A percentile compares a stretch with the other conserved stretches of the same genome.
Evolutionary conservation across 305 asterid genomes (phyloP).

Genomic region (Plantago rigida): DNA sequence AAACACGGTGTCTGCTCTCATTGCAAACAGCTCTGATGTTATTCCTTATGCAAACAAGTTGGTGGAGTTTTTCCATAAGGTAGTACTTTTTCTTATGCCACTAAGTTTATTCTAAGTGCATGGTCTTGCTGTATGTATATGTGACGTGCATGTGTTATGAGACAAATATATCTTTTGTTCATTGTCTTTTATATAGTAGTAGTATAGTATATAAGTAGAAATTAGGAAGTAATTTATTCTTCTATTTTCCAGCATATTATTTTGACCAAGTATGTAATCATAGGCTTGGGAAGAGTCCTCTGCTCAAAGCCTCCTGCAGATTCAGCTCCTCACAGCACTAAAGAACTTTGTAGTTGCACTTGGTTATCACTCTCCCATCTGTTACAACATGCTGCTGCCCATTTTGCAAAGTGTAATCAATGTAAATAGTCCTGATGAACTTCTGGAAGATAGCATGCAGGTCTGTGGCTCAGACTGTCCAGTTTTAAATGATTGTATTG

Average conservation of each 20-base stretch:
- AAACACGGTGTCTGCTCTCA: conserved; percentile 73
- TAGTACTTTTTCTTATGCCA: conserved; percentile 23
- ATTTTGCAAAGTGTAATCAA: conserved; percentile 58
- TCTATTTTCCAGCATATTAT: conserved; percentile 17
- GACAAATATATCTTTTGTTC: background rate
- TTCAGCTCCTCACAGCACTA: conserved; percentile 88
- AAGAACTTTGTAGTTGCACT: conserved; percentile 84
- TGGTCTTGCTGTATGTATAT: conserved; percentile 4
- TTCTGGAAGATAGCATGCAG: conserved; percentile 90
- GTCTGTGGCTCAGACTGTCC: conserved; percentile 33
- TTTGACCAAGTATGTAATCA: conserved; percentile 23
- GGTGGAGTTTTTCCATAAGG: conserved; percentile 85
- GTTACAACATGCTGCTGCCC: conserved; percentile 75
- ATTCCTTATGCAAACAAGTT: conserved; percentile 71
- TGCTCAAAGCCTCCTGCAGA: conserved; percentile 93
- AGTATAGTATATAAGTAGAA: no score
- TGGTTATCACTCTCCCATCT: conserved; percentile 72
- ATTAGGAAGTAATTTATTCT: background rate
- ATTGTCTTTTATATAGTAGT: no score
- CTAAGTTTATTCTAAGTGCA: conserved; percentile 12
- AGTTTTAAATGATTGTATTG: conserved; percentile 4
- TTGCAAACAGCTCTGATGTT: conserved; percentile 64
- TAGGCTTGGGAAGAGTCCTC: conserved; percentile 96
- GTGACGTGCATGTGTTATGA: background rate
- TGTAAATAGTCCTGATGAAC: conserved; percentile 84